These are phyloP conservation scores for Nakazawaea molendinolei DNA, from an alignment of 805 yeast genomes.

Conservation along the genomic window DNA sequence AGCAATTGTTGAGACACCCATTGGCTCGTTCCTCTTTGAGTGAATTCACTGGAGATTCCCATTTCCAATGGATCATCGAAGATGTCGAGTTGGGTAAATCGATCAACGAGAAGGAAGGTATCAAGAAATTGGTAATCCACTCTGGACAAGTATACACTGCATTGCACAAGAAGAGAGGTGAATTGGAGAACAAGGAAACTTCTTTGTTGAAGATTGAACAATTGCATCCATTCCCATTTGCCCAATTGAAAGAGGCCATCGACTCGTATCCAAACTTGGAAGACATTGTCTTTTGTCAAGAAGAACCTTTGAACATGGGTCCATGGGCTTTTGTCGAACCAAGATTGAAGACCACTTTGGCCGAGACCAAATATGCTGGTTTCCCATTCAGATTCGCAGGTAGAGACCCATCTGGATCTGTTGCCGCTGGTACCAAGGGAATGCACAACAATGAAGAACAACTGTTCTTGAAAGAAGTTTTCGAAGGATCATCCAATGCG, in stretches of 20 bases:
- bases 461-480: constrained; percentile 75
- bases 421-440: constrained; percentile 94
- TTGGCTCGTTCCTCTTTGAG: constrained; percentile 79
- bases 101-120: constrained; percentile 72
- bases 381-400: constrained; percentile 78
- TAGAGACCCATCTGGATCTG: constrained; percentile 96
- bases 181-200: constrained; percentile 69
- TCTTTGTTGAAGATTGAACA: constrained; percentile 90
- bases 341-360: constrained; percentile 70
- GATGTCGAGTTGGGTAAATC: constrained; percentile 80
- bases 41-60: constrained; percentile 88
- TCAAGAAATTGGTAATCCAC: constrained; percentile 78
- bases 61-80: constrained; percentile 94
- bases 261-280: constrained; percentile 73
- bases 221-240: constrained; percentile 98
- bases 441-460: constrained; percentile 87
- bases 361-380: constrained; percentile 65
- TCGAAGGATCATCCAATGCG: constrained; percentile 23
- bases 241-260: constrained; percentile 81
- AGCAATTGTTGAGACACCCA: constrained; percentile 93
- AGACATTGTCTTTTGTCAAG: constrained; percentile 96
- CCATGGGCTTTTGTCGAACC: constrained; percentile 75
- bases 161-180: constrained; percentile 80
- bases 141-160: constrained; percentile 95
- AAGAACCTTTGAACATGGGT: constrained; percentile 98